Evolutionary conservation across 129 eudicot genomes (phyloP), one percentile per base, ranked within the genome.

Genomic region (Flaveria robusta): DNA sequence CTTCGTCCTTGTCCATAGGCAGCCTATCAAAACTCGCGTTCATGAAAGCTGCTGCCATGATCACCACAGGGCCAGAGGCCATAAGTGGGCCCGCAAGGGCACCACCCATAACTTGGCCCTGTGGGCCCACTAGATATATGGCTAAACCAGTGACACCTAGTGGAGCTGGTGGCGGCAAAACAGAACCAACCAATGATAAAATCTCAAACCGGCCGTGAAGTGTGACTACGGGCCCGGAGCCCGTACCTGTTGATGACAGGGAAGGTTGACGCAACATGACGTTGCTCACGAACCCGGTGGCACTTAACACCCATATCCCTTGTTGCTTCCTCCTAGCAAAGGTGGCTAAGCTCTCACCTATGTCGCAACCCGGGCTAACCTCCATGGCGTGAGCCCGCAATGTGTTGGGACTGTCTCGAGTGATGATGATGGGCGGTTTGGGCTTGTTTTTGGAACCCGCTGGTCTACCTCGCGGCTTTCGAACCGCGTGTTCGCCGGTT

Each of bases 401-500:
- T 2, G 91, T 72, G 72, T 89, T 86, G 55, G 89, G 77, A 70
- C 95, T 89, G 55, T 89, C 95, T 50, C 89, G 76, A 27, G 95
- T 86, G 29, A 89, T 81, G 55, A 89, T 89, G 45, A 89, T 89
- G 58, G 95, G 95, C 6, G 89, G 87, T 52, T 89, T 86, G 8
- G 90, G 93, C 88, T 88, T 88, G 85, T 88, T 88, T 77, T 88
- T 88, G 54, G 90, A 88, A 29, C 91, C 95, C 1, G 91, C 87
- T 0, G 95, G 95, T 70, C 95, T 65, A 22, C 95, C 95, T 16
- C 95, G 87, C 16, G 95, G 89, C 72, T 87, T 77, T 18, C 91
- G 71, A 9, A 58, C 46, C 5, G 72, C 76, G 15, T 77, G 75
- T 18, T 88, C 90, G 0, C 59, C 71, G 9, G 56, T 18, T 59